Base-by-base conservation (phyloP, 139 green algal species). In the Picochlorum sp. region DNA sequence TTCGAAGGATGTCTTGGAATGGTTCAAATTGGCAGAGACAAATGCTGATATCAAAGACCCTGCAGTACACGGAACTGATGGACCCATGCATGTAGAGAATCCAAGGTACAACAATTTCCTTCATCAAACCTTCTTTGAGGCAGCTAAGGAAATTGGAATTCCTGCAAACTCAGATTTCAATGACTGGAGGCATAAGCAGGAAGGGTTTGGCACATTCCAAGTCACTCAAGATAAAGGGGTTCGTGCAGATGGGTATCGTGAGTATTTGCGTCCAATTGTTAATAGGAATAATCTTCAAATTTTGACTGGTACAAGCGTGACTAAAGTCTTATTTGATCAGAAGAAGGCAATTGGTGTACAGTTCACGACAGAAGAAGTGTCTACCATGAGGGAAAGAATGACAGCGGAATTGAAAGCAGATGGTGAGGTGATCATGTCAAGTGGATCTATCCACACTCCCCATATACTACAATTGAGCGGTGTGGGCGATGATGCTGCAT, bases 151-250 rank as follows among this genome's bases (percentile, higher is more conserved):
- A 49, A 57, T 69, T 21, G 90, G 90, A 26, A 21, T 91, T n/a
- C 30, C 60, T 2, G 16, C 34, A 1, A 95, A 95, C 73, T 6
- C 54, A 9, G 87, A 96, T 79, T 96, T 96, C 76, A 96, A 96
- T 71, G 73, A 91, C 75, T 96, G 89, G 89, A 60, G 52, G 62
- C 56, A 66, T 9, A 49, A 70, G 7, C 86, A 91, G 78, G 75
- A 65, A 3, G 89, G 89, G 3, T 94, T 77, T 59, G 89, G 89
- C 8, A 73, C 86, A 64, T 96, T 92, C 70, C 88, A 96, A 67
- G 88, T 96, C 34, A 86, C 75, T 1, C 86, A 94, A 60, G 65
- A 76, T 4, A 72, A 77, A 58, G 89, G 84, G 31, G 63, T 79
- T 51, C 81, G 89, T 20, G 87, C 83, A 2, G 85, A 92, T 76